Percentiles rank a stretch among this genome's conserved stretches.
Evolutionary conservation across 495 filamentous ascomycete genomes (phyloP).

Genomic region (Poronia punctata): DNA sequence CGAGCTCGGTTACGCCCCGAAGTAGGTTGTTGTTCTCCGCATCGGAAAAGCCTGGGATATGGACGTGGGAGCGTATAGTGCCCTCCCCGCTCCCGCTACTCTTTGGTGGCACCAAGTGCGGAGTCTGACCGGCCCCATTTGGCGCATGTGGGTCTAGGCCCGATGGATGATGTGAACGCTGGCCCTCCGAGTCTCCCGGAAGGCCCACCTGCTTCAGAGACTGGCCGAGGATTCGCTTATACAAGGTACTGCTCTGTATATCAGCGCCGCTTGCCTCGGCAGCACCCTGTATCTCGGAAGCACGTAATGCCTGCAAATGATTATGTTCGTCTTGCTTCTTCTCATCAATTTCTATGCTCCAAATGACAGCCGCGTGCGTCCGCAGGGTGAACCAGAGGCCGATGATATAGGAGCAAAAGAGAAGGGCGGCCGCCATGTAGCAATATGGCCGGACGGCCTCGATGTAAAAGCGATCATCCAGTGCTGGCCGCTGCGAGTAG

Average conservation of each 20-base stretch:
- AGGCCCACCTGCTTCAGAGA: conserved; percentile 75
- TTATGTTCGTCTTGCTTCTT: conserved; percentile 55
- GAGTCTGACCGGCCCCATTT: conserved; percentile 37
- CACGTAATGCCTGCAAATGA: conserved; percentile 19
- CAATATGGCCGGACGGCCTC: conserved; percentile 90
- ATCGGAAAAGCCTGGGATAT: conserved; percentile 62
- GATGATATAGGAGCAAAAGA: conserved; percentile 91
- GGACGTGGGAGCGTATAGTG: conserved; percentile 34
- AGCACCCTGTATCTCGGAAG: conserved; percentile 36
- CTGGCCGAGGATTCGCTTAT: conserved; percentile 89
- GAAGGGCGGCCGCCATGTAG: conserved; percentile 72
- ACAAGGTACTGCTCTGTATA: conserved; percentile 79
- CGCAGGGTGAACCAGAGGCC: conserved; percentile 93
- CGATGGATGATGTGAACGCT: conserved; percentile 37
- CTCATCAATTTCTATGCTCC: conserved; percentile 82
- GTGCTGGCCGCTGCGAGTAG: conserved; percentile 81
- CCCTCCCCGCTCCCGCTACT: conserved; percentile 33
- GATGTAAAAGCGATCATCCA: conserved; percentile 79
- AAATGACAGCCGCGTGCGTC: conserved; percentile 95
- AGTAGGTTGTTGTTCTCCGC: conserved; percentile 75
- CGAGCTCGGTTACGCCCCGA: conserved; percentile 82
- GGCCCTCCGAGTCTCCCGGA: conserved; percentile 35
- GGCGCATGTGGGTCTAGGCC: conserved; percentile 18
- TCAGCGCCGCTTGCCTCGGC: conserved; percentile 39
- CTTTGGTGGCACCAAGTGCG: conserved; percentile 70